Evolutionary conservation across 768 basidiomycete genomes (phyloP), one percentile per base, ranked within the genome.

Genomic region (Russula emetica): DNA sequence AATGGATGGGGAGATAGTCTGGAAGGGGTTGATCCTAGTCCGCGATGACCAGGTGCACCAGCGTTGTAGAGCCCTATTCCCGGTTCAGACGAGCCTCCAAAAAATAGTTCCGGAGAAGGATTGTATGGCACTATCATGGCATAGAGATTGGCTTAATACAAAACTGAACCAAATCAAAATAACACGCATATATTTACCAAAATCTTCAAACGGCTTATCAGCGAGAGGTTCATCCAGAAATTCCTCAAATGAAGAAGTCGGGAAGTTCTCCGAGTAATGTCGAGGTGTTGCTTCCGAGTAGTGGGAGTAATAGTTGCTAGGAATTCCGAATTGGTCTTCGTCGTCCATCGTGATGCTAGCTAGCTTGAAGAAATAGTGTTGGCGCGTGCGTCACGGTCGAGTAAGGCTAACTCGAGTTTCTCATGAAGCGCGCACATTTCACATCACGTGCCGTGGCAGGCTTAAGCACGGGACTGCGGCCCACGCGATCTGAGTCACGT

Each of bases 361-460:
- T 9, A n/a, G 8, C n/a, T 9, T 28, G 32, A 54, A 49, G 26
- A 18, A 44, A 32, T 14, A 11, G 20, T 13, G 26, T 14, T 45
- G 20, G n/a, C 22, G n/a, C 22, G 45, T 36, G 36, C 36, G 20
- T n/a, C 50, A 20, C 32, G 26, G 4, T n/a, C 9, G 26, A n/a
- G n/a, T n/a, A n/a, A n/a, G n/a, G n/a, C n/a, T n/a, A n/a, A n/a
- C n/a, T n/a, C n/a, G n/a, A n/a, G 49, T 2, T n/a, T n/a, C 14
- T 34, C n/a, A 14, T 24, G n/a, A 34, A 42, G 47, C 51, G 54
- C 63, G 63, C 50, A 34, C 5, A 3, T n/a, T 64, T 66, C 66
- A 55, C 66, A 66, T 66, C 66, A 66, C 66, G 62, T 66, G 66
- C 24, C 1, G 56, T n/a, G 24, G 22, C 51, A 26, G 13, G 16